These are phyloP conservation scores for Vinca minor DNA, from an alignment of 257 asterid species.

Conservation along the genomic window DNA sequence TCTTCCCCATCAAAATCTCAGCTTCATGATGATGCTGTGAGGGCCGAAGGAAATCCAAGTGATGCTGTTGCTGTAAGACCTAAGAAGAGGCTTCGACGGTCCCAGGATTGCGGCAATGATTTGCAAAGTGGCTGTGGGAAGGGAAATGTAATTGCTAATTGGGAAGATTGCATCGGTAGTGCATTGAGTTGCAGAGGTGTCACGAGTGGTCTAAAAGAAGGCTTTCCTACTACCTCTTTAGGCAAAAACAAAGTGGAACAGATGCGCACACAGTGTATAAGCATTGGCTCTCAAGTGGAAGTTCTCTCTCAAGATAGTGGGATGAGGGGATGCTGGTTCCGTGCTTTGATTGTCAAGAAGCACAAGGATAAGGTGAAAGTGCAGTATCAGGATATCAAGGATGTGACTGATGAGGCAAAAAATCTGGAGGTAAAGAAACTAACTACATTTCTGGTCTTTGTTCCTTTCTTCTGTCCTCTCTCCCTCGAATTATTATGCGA, in stretches of 20 bases:
- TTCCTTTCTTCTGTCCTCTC: background rate
- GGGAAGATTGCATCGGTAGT: slow-evolving; percentile 13
- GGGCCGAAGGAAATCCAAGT: slow-evolving; percentile 18
- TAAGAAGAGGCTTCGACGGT: slow-evolving; percentile 50
- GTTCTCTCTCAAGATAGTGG: slow-evolving; percentile 86
- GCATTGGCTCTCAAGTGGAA: slow-evolving; percentile 65
- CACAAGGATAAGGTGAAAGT: slow-evolving; percentile 68
- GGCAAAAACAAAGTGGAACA: slow-evolving; percentile 12
- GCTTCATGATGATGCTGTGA: slow-evolving; percentile 20
- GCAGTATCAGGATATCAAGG: slow-evolving; percentile 58
- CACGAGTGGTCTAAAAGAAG: slow-evolving; percentile 13
- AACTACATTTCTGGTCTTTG: background rate
- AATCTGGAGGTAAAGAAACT: slow-evolving; percentile 49
- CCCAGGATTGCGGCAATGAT: slow-evolving; percentile 29
- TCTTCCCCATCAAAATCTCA: slow-evolving; percentile 15
- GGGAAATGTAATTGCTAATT: slow-evolving; percentile 16
- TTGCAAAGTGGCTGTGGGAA: slow-evolving; percentile 19
- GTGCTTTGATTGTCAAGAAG: slow-evolving; percentile 61
- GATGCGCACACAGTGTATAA: slow-evolving; percentile 21
- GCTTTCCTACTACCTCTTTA: slow-evolving; percentile 11
- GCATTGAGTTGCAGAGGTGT: slow-evolving; percentile 10
- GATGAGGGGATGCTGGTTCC: slow-evolving; percentile 84
- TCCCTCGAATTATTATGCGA: too few species aligned
- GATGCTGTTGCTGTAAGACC: slow-evolving; percentile 43
- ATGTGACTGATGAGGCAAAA: slow-evolving; percentile 62